Base-by-base conservation (phyloP, 1,284 basidiomycete genomes). In the Heterobasidion occidentale region DNA sequence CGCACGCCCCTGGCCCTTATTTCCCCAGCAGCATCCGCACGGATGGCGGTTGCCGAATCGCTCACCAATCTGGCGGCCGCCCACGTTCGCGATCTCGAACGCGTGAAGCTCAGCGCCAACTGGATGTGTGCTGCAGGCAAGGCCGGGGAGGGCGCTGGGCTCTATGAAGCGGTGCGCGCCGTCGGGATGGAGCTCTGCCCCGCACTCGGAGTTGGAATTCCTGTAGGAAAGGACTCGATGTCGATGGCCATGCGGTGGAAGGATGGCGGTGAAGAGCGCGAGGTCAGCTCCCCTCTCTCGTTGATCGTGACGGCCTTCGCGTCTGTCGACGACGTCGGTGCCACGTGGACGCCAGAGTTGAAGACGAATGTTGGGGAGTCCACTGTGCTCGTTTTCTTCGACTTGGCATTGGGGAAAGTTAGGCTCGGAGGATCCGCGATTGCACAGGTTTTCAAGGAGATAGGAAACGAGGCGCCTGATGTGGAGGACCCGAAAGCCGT, bases 191-290 rank as follows among this genome's bases (percentile, higher is more conserved):
- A 97, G 59, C 77, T 99, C 11, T 99, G 97, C 70, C 95, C 96
- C n/a, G 84, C 84, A 20, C 81, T 99, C 12, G 95, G 96, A 11
- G 77, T 99, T 20, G 90, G 94, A 27, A 94, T 99, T 53, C 97
- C 96, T 0, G 96, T 99, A 38, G 96, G 97, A 36, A 99, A 99
- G 74, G 96, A 99, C 71, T 98, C 94, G 3, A 98, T 99, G 97
- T 95, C 92, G 36, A 99, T 99, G 96, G 90, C 91, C 59, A 99
- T 98, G 96, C 90, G 87, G 64, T 99, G 96, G 96, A 48, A 48
- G 46, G 9, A 48, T 48, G 77, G 77, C 8, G 78, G 74, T 27
- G 81, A 86, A 61, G 75, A 83, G 65, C 86, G 85, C 59, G 87
- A 94, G 65, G 92, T 99, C 58, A 95, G 86, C 47, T 81, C 96